Evolutionary conservation across 176 grass and related monocot species (phyloP).

Genomic region (Zoysia japonica): DNA sequence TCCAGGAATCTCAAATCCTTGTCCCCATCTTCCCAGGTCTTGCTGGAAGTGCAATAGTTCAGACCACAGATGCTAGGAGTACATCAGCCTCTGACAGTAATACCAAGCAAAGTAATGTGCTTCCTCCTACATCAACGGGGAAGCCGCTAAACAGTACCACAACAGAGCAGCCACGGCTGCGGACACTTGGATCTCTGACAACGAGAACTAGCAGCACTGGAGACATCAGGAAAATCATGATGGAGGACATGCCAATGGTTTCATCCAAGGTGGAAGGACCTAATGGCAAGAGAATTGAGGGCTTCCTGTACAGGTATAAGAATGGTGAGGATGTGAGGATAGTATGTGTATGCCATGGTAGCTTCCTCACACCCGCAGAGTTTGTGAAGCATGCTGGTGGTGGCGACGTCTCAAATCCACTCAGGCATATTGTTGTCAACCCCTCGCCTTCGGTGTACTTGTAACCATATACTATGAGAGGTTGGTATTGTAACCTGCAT

Average conservation of each 20-base stretch:
- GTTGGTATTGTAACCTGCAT: constrained; percentile 38
- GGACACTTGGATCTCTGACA: constrained; percentile 47
- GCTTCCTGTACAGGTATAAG: constrained; percentile 82
- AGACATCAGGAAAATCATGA: constrained; percentile 56
- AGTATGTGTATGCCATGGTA: constrained; percentile 91
- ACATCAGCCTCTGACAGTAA: constrained; percentile 36
- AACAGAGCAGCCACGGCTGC: constrained; percentile 27
- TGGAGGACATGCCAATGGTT: constrained; percentile 89
- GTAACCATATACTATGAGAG: constrained; percentile 23
- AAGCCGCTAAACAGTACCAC: constrained; percentile 13
- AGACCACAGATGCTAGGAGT: constrained; percentile 20
- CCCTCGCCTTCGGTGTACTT: constrained; percentile 39
- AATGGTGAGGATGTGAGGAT: constrained; percentile 79
- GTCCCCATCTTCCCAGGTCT: constrained; percentile 28
- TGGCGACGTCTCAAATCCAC: constrained; percentile 66
- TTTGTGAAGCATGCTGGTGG: constrained; percentile 90
- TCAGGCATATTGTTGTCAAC: constrained; percentile 73
- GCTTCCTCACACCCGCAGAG: constrained; percentile 81
- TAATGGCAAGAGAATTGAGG: constrained; percentile 61
- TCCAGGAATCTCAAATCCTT: constrained; percentile 7
- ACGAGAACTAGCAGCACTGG: constrained; percentile 38
- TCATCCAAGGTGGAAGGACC: constrained; percentile 72
- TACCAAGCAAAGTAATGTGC: constrained; percentile 22
- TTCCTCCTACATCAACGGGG: constrained; percentile 26
- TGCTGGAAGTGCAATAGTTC: constrained; percentile 19